Conservation (phyloP, 331 rosid species). For the Acacia concinna region DNA sequence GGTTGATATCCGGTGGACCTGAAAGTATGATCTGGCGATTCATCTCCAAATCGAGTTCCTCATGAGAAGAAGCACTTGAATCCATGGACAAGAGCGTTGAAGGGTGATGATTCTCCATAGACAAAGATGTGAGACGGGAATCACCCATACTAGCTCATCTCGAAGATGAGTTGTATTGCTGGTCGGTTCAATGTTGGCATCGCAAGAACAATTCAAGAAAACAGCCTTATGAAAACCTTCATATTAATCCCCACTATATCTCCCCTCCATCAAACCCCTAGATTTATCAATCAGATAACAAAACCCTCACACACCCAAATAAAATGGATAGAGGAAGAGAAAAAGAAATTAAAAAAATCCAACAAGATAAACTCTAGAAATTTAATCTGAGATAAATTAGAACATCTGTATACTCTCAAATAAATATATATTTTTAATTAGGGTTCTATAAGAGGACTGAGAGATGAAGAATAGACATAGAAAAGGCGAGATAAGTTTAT, state of each 20-base stretch:
- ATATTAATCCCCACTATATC: constrained; percentile 95
- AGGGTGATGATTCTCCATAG: constrained; percentile 96
- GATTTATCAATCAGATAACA: constrained; percentile 59
- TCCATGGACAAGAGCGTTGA: constrained; percentile 95
- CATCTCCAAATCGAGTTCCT: constrained; percentile 93
- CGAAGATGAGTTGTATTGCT: constrained; percentile 62
- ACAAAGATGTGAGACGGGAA: constrained; percentile 62
- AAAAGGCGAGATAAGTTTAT: constrained; percentile 15
- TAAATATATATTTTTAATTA: neutral
- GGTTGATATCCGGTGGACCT: constrained; percentile 80
- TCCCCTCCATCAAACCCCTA: constrained; percentile 99
- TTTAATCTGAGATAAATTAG: neutral
- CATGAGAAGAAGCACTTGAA: constrained; percentile 95
- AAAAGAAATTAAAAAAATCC: constrained; percentile 21
- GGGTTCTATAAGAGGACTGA: neutral
- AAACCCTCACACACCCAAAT: constrained; percentile 51
- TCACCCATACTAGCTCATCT: constrained; percentile 77
- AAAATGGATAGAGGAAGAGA: neutral
- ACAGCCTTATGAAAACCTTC: constrained; percentile 67
- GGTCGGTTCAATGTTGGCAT: constrained; percentile 65
- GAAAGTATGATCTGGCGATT: constrained; percentile 73
- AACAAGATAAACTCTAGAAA: constrained; percentile 4
- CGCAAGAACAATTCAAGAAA: constrained; percentile 68
- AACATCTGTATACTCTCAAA: neutral
- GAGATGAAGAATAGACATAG: neutral